These are phyloP conservation scores for Ustilago xerochloae DNA, from an alignment of 1,284 basidiomycete species.

Conservation along the genomic window DNA sequence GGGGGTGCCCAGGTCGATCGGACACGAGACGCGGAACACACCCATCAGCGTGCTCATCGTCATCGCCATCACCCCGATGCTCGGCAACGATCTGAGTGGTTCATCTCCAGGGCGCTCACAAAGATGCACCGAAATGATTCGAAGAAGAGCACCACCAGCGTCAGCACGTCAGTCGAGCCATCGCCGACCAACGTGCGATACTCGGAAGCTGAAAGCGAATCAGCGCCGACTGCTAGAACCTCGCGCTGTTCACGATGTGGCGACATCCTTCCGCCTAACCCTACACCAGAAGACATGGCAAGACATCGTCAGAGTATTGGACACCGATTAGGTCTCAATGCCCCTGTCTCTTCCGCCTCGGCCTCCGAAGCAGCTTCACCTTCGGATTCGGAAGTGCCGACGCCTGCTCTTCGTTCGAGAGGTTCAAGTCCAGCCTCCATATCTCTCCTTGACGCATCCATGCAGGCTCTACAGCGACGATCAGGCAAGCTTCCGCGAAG, in stretches of 20 bases:
- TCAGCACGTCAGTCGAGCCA: too few relatives aligned
- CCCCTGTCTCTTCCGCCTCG: conserved; percentile 30
- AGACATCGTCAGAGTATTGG: conserved; percentile 41
- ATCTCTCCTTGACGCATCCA: background rate
- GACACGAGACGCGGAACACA: background rate
- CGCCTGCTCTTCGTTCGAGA: conserved; percentile 12
- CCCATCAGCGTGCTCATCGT: conserved; percentile 11
- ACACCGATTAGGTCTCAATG: conserved; percentile 37
- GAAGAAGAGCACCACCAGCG: too few relatives aligned
- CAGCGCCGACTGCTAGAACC: background rate
- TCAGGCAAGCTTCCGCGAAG: conserved; percentile 9
- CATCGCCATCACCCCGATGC: conserved; percentile 19
- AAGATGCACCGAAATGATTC: conserved; percentile 15
- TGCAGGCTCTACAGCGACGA: background rate
- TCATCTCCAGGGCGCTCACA: conserved; percentile 24
- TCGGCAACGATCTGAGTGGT: conserved; percentile 29
- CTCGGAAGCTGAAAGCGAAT: background rate
- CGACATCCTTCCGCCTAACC: conserved; percentile 12
- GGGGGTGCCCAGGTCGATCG: too few relatives aligned
- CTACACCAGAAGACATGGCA: conserved; percentile 25
- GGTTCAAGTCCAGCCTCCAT: background rate
- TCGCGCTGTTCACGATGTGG: conserved; percentile 27
- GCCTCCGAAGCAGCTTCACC: conserved; percentile 34
- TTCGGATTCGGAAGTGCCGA: conserved; percentile 10
- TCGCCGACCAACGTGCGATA: background rate